Conservation (phyloP, 2,329 filamentous ascomycete genomes). For the Curvularia sp. region DNA sequence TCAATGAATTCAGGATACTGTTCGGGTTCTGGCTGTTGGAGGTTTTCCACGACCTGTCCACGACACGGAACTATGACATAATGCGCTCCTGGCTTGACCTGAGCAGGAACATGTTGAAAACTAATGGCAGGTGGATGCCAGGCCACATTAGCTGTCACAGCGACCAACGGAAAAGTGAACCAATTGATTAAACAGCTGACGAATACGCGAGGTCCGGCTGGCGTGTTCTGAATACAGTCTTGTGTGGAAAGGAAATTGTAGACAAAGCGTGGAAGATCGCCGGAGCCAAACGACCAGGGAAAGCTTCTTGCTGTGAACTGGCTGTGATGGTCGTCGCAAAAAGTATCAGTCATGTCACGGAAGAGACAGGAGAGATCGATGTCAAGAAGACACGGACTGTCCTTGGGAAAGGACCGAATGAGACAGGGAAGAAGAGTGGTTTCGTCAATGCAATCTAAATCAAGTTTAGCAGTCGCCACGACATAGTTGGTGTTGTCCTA, state of each 20-base stretch:
- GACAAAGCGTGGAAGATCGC: constrained; percentile 35
- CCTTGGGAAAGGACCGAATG: constrained; percentile 16
- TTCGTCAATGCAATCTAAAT: constrained; percentile 17
- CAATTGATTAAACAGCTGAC: constrained; percentile 21
- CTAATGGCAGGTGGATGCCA: constrained; percentile 33
- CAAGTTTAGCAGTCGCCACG: not conserved
- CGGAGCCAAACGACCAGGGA: constrained; percentile 35
- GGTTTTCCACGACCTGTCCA: not conserved
- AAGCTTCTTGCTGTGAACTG: constrained; percentile 7
- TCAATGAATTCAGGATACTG: constrained; percentile 14
- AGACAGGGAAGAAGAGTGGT: constrained; percentile 20
- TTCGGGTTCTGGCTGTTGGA: not conserved
- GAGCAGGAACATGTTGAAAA: constrained; percentile 26
- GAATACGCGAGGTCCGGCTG: constrained; percentile 22
- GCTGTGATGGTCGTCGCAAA: constrained; percentile 22
- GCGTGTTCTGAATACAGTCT: constrained; percentile 41
- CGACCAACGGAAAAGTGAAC: constrained; percentile 12
- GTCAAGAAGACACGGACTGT: constrained; percentile 20
- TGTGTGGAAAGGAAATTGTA: constrained; percentile 44
- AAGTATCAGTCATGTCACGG: constrained; percentile 35
- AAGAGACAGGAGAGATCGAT: constrained; percentile 34
- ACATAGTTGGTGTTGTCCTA: not conserved
- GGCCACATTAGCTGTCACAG: constrained; percentile 26
- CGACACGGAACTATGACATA: constrained; percentile 32
- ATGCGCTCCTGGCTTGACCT: constrained; percentile 20